Conservation (phyloP, 192 early-diverging fungal species). For the Coemansia sp. region DNA sequence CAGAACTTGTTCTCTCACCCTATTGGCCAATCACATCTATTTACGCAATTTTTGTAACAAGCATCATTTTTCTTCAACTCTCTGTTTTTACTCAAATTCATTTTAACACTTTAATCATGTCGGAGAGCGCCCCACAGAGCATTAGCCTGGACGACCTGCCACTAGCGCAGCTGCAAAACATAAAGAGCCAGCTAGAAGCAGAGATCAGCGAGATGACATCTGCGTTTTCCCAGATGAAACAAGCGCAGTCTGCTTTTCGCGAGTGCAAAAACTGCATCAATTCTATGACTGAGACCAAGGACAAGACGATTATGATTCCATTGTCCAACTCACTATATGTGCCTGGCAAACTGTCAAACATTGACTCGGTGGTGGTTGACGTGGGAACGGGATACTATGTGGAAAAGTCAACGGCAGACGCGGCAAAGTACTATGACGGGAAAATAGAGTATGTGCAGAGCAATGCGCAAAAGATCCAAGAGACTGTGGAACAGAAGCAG, state of each 20-base stretch:
- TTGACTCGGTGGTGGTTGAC: conserved; percentile 88
- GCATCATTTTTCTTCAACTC: background rate
- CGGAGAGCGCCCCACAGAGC: conserved; percentile 25
- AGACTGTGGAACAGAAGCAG: conserved; percentile 78
- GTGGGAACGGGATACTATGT: conserved; percentile 96
- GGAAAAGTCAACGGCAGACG: conserved; percentile 85
- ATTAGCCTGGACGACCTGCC: conserved; percentile 86
- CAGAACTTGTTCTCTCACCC: no score
- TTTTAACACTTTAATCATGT: background rate
- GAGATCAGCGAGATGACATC: conserved; percentile 83
- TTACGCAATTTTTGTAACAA: no score
- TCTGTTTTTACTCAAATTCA: background rate
- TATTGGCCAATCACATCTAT: no score
- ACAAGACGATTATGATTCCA: conserved; percentile 49
- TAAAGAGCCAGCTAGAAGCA: conserved; percentile 84
- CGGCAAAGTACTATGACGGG: conserved; percentile 74
- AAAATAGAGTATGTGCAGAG: conserved; percentile 83
- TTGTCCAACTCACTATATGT: conserved; percentile 77
- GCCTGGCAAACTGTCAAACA: conserved; percentile 78
- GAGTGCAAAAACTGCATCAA: conserved; percentile 79
- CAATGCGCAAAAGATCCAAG: conserved; percentile 79
- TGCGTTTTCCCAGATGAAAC: conserved; percentile 84
- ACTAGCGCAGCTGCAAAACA: conserved; percentile 75
- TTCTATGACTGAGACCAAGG: conserved; percentile 55
- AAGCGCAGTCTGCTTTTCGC: conserved; percentile 81